Conservation (phyloP, 2,329 filamentous ascomycete genomes). For the Hymenoscyphus infarciens region DNA sequence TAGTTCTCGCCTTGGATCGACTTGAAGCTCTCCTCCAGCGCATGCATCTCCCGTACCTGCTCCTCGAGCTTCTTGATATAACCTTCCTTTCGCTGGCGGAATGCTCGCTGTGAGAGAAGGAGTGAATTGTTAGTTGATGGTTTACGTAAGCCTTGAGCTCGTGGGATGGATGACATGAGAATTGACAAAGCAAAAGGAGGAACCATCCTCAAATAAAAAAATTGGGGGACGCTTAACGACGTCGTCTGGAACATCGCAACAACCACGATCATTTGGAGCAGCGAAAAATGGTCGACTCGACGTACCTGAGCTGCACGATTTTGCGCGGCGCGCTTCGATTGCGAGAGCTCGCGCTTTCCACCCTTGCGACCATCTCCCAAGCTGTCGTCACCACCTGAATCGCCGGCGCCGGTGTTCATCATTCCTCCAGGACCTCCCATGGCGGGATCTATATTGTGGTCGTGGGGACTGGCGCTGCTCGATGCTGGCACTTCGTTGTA, state of each 20-base stretch:
- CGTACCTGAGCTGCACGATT: constrained; percentile 94
- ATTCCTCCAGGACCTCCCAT: constrained; percentile 32
- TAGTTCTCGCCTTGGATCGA: constrained; percentile 85
- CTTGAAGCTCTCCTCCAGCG: constrained; percentile 75
- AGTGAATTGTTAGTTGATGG: constrained; percentile 11
- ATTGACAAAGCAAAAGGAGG: constrained; percentile 37
- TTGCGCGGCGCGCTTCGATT: constrained; percentile 93
- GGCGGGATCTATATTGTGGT: constrained; percentile 37
- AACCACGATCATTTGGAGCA: constrained; percentile 5
- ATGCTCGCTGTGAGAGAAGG: constrained; percentile 67
- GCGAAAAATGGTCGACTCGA: constrained; percentile 18
- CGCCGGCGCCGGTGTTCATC: constrained; percentile 26
- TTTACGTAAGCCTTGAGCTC: constrained; percentile 34
- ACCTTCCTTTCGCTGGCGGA: constrained; percentile 94
- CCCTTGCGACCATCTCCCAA: constrained; percentile 62
- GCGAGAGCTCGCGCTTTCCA: constrained; percentile 83
- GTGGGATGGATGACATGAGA: constrained; percentile 36
- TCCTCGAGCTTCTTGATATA: constrained; percentile 98
- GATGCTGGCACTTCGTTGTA: constrained; percentile 33
- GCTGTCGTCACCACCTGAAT: constrained; percentile 33
- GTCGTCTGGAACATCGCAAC: constrained; percentile 11
- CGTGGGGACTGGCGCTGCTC: constrained; percentile 33
- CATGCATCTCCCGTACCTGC: constrained; percentile 77
- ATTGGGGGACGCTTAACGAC: constrained; percentile 21
- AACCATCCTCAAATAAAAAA: constrained; percentile 9